These are phyloP conservation scores for Botrytis cinerea DNA, from an alignment of 2,329 filamentous ascomycete species.

Conservation along the genomic window DNA sequence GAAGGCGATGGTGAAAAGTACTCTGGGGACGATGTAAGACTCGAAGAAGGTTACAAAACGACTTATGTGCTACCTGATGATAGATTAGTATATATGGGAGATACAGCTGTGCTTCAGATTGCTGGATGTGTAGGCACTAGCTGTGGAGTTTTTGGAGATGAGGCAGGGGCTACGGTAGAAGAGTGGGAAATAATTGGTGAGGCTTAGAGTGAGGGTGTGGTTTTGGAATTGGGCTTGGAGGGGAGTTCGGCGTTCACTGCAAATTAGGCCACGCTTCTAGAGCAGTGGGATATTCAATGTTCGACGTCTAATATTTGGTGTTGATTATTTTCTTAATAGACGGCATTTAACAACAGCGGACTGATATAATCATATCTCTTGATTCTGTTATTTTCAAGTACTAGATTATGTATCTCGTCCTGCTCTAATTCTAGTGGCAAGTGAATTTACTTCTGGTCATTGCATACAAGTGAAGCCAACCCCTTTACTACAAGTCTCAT, in stretches of 20 bases:
- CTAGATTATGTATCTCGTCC: not conserved
- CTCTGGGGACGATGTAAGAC: constrained; percentile 15
- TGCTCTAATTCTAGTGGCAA: not conserved
- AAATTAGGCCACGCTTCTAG: not conserved
- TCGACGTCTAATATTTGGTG: not conserved
- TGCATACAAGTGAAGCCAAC: not conserved
- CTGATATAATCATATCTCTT: not conserved
- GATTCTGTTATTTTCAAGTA: not conserved
- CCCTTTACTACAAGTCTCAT: not conserved
- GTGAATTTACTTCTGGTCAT: not conserved
- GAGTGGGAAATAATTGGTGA: constrained; percentile 47
- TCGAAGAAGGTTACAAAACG: constrained; percentile 29
- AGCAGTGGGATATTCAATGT: not conserved
- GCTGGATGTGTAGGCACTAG: constrained; percentile 44
- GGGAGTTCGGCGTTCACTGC: not conserved
- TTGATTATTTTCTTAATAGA: not conserved
- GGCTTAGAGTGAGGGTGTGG: not conserved
- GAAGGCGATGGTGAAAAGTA: not conserved
- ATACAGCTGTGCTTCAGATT: constrained; percentile 44
- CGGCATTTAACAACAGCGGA: not conserved
- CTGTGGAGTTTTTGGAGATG: constrained; percentile 34
- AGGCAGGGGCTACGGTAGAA: constrained; percentile 51
- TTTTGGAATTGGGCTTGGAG: not conserved
- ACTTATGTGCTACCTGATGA: constrained; percentile 25
- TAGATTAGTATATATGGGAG: constrained; percentile 28